These are phyloP conservation scores for Penicillium sp. DNA, from an alignment of 2,329 filamentous ascomycete genomes.

Conservation along the genomic window DNA sequence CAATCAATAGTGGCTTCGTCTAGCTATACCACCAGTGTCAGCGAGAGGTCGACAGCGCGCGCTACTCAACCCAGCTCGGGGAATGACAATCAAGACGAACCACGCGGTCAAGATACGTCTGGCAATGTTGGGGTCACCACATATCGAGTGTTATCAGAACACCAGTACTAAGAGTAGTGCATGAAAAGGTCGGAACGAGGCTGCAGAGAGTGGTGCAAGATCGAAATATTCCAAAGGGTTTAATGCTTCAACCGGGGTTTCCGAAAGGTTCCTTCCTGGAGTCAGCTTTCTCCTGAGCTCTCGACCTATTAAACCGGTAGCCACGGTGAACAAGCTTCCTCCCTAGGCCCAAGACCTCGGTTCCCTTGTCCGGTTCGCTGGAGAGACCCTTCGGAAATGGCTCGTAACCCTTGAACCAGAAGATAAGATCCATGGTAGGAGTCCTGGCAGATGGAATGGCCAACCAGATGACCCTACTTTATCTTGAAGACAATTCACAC, in stretches of 20 bases:
- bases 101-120: neutral
- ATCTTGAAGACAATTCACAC: neutral
- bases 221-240: slow-evolving; percentile 8
- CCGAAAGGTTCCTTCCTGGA: neutral
- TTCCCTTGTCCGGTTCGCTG: slow-evolving; percentile 25
- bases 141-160: neutral
- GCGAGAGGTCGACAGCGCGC: neutral
- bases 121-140: neutral
- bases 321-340: slow-evolving; percentile 4
- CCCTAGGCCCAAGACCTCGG: slow-evolving; percentile 11
- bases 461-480: neutral
- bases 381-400: slow-evolving; percentile 16
- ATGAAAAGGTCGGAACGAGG: neutral
- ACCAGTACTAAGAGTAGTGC: neutral
- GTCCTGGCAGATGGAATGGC: neutral
- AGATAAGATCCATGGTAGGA: slow-evolving; percentile 9
- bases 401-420: slow-evolving; percentile 9
- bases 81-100: neutral
- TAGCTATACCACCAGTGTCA: neutral
- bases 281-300: slow-evolving; percentile 4
- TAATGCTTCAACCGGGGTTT: slow-evolving; percentile 6
- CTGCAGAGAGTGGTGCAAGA: neutral
- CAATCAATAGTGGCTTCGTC: neutral
- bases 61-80: neutral
- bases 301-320: slow-evolving; percentile 12